These are phyloP conservation scores for Fennellomyces sp. DNA, from an alignment of 371 early-diverging fungal genomes.

Conservation along the genomic window DNA sequence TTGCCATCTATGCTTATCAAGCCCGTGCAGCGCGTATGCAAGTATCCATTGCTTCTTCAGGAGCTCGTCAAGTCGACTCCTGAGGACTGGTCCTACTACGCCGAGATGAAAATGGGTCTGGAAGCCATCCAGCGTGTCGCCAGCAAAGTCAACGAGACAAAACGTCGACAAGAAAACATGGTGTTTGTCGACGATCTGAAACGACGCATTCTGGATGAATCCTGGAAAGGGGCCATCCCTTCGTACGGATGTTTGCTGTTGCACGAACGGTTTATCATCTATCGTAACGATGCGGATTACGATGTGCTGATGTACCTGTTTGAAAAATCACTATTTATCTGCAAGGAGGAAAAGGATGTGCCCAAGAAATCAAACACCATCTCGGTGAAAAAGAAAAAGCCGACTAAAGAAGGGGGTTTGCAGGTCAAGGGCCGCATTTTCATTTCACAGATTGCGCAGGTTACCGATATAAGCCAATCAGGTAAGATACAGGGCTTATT, in stretches of 20 bases:
- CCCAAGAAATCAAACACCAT: slow-evolving; percentile 41
- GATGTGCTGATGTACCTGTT: slow-evolving; percentile 87
- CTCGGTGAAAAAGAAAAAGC: slow-evolving; percentile 38
- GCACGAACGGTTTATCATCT: slow-evolving; percentile 82
- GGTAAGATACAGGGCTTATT: slow-evolving; percentile 31
- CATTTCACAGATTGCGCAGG: slow-evolving; percentile 78
- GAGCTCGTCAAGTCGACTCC: slow-evolving; percentile 83
- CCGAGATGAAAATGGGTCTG: slow-evolving; percentile 81
- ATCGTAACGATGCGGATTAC: slow-evolving; percentile 74
- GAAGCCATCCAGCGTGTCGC: slow-evolving; percentile 85
- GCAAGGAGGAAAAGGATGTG: slow-evolving; percentile 69
- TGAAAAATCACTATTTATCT: slow-evolving; percentile 86
- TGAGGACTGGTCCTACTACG: slow-evolving; percentile 64
- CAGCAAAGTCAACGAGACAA: slow-evolving; percentile 88
- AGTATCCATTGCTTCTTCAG: slow-evolving; percentile 89
- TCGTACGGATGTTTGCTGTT: slow-evolving; percentile 59
- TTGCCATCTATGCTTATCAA: slow-evolving; percentile 93
- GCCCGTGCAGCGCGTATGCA: slow-evolving; percentile 96
- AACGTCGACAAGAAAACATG: slow-evolving; percentile 85
- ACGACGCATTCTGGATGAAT: slow-evolving; percentile 58
- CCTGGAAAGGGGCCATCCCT: slow-evolving; percentile 14
- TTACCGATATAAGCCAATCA: slow-evolving; percentile 69
- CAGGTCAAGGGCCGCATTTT: slow-evolving; percentile 78
- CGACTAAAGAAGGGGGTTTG: slow-evolving; percentile 3
- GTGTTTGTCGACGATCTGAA: slow-evolving; percentile 74